phyloP scores from a whole-genome alignment of 441 rosid genomes.

The Syzygium syzygioides region DNA sequence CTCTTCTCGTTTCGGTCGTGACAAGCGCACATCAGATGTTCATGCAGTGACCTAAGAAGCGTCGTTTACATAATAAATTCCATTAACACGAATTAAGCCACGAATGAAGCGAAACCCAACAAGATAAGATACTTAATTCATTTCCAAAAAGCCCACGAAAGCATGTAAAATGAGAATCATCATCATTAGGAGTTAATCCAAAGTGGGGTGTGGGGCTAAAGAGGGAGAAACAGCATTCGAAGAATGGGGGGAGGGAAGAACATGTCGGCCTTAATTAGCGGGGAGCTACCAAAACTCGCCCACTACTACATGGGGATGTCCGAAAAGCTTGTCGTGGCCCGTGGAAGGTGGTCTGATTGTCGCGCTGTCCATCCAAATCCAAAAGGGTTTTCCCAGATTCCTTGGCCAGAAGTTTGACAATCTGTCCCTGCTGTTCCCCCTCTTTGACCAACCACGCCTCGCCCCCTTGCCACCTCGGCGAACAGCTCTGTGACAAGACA shows the following conservation, averaged over 20 bases:
- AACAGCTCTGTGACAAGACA: neutral
- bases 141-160: neutral
- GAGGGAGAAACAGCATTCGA: neutral
- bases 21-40: neutral
- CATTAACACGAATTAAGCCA: neutral
- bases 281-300: neutral
- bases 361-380: neutral
- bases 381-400: conserved; percentile 13
- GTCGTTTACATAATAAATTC: neutral
- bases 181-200: neutral
- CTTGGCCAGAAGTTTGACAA: conserved; percentile 26
- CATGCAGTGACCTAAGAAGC: neutral
- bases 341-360: neutral
- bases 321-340: neutral
- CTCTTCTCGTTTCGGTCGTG: neutral
- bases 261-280: neutral
- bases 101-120: neutral
- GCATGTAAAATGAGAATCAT: neutral
- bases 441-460: neutral
- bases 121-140: neutral
- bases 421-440: conserved; percentile 7
- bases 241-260: neutral
- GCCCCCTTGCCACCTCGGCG: neutral
- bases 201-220: neutral
- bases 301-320: neutral